Conservation (phyloP, 345 rosid genomes). For the Brassica incana region DNA sequence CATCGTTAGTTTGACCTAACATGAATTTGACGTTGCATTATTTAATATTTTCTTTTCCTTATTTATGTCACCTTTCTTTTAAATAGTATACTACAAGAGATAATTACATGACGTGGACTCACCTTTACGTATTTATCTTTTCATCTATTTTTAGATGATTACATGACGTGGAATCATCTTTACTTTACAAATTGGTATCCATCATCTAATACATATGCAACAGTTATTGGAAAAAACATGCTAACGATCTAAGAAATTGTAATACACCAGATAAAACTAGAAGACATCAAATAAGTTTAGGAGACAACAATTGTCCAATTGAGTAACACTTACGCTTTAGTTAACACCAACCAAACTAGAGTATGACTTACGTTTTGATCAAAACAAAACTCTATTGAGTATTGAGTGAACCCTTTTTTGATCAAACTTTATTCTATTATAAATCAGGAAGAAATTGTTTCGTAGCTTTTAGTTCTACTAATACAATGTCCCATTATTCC, state of each 20-base stretch:
- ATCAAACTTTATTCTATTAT: too few species aligned
- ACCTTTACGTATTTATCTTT: neutral
- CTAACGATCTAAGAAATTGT: neutral
- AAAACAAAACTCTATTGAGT: neutral
- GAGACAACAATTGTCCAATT: neutral
- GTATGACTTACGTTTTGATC: conserved; percentile 33
- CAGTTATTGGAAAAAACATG: too few species aligned
- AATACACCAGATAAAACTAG: neutral
- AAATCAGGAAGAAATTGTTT: too few species aligned
- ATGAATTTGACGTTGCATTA: conserved; percentile 12
- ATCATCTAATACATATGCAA: too few species aligned
- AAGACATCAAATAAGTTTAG: neutral
- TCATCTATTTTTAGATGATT: neutral
- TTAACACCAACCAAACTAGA: conserved; percentile 30
- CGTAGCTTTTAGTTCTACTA: neutral
- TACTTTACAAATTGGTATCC: too few species aligned
- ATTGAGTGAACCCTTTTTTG: neutral
- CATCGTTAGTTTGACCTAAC: conserved; percentile 23
- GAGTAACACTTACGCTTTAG: conserved; percentile 20
- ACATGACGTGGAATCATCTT: too few species aligned
- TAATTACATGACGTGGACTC: conserved; percentile 18
- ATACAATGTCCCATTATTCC: too few species aligned
- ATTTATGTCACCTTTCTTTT: neutral
- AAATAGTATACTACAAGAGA: neutral
- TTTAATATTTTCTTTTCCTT: neutral